Evolutionary conservation across 2,329 filamentous ascomycete genomes (phyloP).

Genomic region (Claviceps humidiphila): DNA sequence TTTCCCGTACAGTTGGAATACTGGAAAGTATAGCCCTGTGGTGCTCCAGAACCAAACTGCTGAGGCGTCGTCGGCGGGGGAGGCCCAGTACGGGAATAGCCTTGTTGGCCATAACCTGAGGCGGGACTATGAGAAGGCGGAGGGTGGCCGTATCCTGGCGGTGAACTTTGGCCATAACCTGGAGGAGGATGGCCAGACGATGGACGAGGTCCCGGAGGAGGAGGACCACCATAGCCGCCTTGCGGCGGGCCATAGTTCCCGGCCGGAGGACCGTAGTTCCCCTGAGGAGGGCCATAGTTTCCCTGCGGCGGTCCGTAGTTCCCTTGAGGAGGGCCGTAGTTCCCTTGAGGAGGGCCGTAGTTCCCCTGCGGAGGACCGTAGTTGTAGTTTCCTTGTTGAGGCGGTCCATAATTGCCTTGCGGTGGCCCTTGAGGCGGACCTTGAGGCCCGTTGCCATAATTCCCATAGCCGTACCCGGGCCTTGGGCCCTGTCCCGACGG

Average conservation of each 20-base stretch:
- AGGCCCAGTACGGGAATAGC: constrained; percentile 28
- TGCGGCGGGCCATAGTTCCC: constrained; percentile 13
- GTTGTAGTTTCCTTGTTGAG: neutral
- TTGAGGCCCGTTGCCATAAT: constrained; percentile 13
- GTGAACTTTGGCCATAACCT: constrained; percentile 9
- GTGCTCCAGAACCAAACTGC: constrained; percentile 54
- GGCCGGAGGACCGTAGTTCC: constrained; percentile 11
- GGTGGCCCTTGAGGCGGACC: constrained; percentile 11
- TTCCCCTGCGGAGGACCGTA: constrained; percentile 9
- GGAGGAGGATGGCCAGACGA: constrained; percentile 9
- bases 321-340: too few relatives aligned
- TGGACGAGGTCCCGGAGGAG: constrained; percentile 11
- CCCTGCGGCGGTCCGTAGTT: too few relatives aligned
- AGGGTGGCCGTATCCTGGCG: constrained; percentile 8
- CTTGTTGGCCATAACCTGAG: constrained; percentile 30
- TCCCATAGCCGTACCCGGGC: constrained; percentile 19
- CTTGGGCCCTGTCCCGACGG: constrained; percentile 12
- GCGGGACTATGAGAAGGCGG: constrained; percentile 28
- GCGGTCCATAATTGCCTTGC: constrained; percentile 9
- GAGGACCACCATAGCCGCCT: constrained; percentile 9
- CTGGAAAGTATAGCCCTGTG: constrained; percentile 56
- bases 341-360: too few relatives aligned
- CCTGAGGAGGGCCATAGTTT: constrained; percentile 7
- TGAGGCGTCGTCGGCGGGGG: constrained; percentile 37
- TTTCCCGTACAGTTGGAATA: constrained; percentile 63